phyloP scores from a whole-genome alignment of 768 basidiomycete species.

The Mycena vitilis region DNA sequence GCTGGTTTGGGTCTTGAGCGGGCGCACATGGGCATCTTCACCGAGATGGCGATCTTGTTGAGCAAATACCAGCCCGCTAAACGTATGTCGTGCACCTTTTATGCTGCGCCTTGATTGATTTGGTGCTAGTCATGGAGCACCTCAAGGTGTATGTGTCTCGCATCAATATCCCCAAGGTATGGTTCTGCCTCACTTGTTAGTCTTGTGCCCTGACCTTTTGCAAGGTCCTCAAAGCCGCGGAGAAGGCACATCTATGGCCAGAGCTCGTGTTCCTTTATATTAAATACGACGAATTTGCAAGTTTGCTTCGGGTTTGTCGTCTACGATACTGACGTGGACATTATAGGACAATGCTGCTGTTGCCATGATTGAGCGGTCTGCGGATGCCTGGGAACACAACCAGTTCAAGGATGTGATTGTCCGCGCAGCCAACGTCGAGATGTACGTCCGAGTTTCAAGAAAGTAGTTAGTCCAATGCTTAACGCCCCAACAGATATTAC shows the following conservation, averaged over 20 bases:
- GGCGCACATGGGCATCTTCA: conserved; percentile 99
- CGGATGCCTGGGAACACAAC: conserved; percentile 99
- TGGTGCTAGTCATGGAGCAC: conserved; percentile 91
- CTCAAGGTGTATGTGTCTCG: conserved; percentile 95
- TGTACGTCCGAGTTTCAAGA: conserved; percentile 59
- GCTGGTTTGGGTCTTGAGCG: conserved; percentile 96
- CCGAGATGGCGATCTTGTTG: conserved; percentile 90
- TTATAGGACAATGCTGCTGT: conserved; percentile 93
- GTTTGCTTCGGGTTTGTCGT: conserved; percentile 40
- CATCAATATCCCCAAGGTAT: conserved; percentile 96
- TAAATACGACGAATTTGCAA: conserved; percentile 95
- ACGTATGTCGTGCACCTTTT: conserved; percentile 60
- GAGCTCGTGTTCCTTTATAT: conserved; percentile 98
- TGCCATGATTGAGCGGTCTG: conserved; percentile 98
- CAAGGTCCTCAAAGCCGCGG: conserved; percentile 92
- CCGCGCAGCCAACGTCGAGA: conserved; percentile 97
- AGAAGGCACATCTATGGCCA: conserved; percentile 97
- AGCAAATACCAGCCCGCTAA: conserved; percentile 97
- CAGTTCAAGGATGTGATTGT: conserved; percentile 99
- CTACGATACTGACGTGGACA: conserved; percentile 19
- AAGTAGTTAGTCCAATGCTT: not conserved
- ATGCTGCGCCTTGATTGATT: conserved; percentile 13
- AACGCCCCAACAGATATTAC: conserved; percentile 78
- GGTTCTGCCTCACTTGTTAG: not conserved
- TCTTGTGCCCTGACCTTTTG: not conserved